Evolutionary conservation across 2,329 filamentous ascomycete species (phyloP), one percentile per base, ranked within the genome.

Genomic region (Elsinoe necatrix): DNA sequence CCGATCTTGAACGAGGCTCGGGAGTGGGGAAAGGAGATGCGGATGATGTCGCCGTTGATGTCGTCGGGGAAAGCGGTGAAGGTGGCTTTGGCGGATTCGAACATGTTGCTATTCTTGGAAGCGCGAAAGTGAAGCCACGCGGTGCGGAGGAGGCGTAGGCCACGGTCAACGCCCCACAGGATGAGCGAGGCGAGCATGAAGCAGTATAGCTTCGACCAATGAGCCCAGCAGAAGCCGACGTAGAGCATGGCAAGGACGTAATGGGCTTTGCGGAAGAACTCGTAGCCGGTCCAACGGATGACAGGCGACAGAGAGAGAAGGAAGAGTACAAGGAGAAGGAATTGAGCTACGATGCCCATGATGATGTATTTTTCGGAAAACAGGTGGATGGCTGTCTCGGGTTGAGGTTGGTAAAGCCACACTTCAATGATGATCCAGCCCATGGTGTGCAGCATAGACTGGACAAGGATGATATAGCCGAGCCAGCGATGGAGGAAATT

Each of bases 401-500:
- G 87, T 65, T 90, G 86, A 0, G 86, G 86, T 62, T 87, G 80
- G 67, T 90, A 90, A 0, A 89, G 73, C 21, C 73, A 72, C 0
- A 76, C 75, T 69, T 89, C 83, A 43, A 89, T 72, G 42, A 90
- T 66, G 23, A 77, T 80, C 86, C 86, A 90, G 55, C 76, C 79
- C 23, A 90, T 77, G 1, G 86, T 89, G 66, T 91, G 87, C 1
- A 90, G 68, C 8, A 76, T 70, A 2, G 81, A 79, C 66, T 90
- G 86, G 0, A 81, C 66, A 55, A 87, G 80, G 61, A 91, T 88
- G 63, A 90, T 76, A 60, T 85, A 85, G 5, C 87, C 86, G 0
- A 84, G 72, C 86, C 86, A 90, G 29, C 85, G 82, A 67, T 89
- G 86, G 18, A 90, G 72, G 65, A 90, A 90, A 69, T 86, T 84